Evolutionary conservation across 2,329 filamentous ascomycete genomes (phyloP), one percentile per base, ranked within the genome.

Genomic region (Didymella segeticola): DNA sequence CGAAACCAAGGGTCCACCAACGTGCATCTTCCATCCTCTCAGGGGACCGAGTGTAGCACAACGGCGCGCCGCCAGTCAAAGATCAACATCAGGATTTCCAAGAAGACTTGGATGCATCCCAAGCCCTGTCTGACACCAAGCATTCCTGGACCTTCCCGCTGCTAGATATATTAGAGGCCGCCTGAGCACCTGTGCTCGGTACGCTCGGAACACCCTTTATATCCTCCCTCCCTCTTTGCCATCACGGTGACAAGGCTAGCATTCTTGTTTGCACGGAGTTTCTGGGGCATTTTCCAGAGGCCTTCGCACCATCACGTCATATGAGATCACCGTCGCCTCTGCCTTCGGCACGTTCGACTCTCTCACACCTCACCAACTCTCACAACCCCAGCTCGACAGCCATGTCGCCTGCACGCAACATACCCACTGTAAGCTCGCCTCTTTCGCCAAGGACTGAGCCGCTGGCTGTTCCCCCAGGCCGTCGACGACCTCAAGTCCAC

Each of bases 391-490:
- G 30, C 5, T 31, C 56, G 52, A 60, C 39, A 27, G 60, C 59
- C 56, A 72, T 72, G 70, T 66, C 64, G 34, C 48, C 56, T 22
- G 64, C 69, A 53, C 67, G 67, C 60, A 69, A 56, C 58, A 72
- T 72, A 61, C 67, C 70, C 26, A 53, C 60, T 7, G 60, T 68
- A 36, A 67, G 67, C 57, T 71, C 69, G 19, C 72, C 70, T 23
- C 64, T 74, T 30, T 75, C 71, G 5, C 67, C 71, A 27, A 68
- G 67, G 55, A 66, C 71, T 57, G 71, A 74, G 45, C 68, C 71
- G 48, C 60, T 75, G 45, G 62, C 68, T 22, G 70, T 75, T 29
- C 72, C 73, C 64, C 6, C 71, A 70, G 57, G 64, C 63, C 64
- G 66, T 47, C 71, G 71, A 43, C 71, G 70, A 29, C 66, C 69